A percentile compares a stretch with the other conserved stretches of the same genome.
Conservation (phyloP, 1,284 basidiomycete genomes). For the Neolentinus lepideus region DNA sequence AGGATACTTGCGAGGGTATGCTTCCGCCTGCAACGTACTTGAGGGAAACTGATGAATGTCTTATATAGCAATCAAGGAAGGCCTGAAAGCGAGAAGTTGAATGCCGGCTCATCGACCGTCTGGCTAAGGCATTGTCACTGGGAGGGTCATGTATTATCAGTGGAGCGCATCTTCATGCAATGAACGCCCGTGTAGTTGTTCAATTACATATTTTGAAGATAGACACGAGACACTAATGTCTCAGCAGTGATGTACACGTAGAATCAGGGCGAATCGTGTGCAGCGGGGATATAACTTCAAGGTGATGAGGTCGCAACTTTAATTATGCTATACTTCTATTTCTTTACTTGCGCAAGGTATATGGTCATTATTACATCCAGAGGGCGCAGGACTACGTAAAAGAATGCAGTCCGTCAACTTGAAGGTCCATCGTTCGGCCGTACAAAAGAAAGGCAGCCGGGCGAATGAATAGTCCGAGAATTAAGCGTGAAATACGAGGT, state of each 20-base stretch:
- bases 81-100: conserved; percentile 11
- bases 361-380: neutral
- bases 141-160: neutral
- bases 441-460: neutral
- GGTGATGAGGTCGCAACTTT: too few species aligned
- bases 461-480: neutral
- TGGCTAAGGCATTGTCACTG: neutral
- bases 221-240: too few species aligned
- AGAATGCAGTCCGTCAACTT: neutral
- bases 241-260: too few species aligned
- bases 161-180: neutral
- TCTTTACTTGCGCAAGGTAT: neutral
- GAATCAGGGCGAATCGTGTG: too few species aligned
- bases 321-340: neutral
- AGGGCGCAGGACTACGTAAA: neutral
- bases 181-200: too few species aligned
- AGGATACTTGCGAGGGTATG: conserved; percentile 75
- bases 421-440: neutral
- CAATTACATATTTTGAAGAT: too few species aligned
- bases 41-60: neutral
- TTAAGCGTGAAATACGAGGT: neutral
- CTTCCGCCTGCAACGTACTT: neutral
- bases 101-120: neutral
- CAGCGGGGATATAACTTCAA: too few species aligned
- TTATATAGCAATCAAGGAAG: conserved; percentile 13